Evolutionary conservation across 1,284 basidiomycete genomes (phyloP).

Genomic region (Cerioporus squamosus): DNA sequence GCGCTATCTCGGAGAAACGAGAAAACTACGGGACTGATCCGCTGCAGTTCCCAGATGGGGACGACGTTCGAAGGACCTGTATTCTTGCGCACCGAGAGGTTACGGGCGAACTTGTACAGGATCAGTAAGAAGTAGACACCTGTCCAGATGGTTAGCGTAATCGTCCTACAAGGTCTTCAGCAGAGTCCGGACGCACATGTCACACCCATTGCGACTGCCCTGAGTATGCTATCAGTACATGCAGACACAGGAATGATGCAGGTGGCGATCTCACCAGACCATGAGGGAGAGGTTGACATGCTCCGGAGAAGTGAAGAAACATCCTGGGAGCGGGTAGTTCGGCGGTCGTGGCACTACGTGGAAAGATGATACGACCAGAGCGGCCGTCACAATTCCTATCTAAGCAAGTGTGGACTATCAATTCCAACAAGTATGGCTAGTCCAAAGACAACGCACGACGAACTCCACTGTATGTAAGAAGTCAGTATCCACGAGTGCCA

Average conservation of each 20-base stretch:
- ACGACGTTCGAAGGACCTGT: not conserved
- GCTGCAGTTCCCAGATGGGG: slow-evolving; percentile 6
- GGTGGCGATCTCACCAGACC: slow-evolving; percentile 2
- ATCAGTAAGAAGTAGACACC: slow-evolving; percentile 12
- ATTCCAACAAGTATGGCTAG: too few relatives aligned
- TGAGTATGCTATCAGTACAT: not conserved
- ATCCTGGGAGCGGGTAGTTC: slow-evolving; percentile 8
- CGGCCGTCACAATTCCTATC: slow-evolving; percentile 2
- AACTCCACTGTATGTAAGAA: not conserved
- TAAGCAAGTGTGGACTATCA: not conserved
- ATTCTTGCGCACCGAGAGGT: not conserved
- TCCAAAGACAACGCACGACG: not conserved
- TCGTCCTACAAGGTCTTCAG: not conserved
- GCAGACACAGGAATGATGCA: not conserved
- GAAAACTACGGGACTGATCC: slow-evolving; percentile 7
- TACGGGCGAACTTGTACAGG: slow-evolving; percentile 11
- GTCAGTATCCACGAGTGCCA: too few relatives aligned
- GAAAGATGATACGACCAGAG: slow-evolving; percentile 7
- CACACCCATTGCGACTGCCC: slow-evolving; percentile 9
- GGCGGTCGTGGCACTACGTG: slow-evolving; percentile 1
- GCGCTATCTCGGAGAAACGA: slow-evolving; percentile 12
- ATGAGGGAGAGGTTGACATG: slow-evolving; percentile 1
- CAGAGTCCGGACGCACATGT: not conserved
- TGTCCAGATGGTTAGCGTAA: not conserved
- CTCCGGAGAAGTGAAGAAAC: slow-evolving; percentile 7